phyloP scores from a whole-genome alignment of 352 stramenopile species.

The Ophiocytium majus region DNA sequence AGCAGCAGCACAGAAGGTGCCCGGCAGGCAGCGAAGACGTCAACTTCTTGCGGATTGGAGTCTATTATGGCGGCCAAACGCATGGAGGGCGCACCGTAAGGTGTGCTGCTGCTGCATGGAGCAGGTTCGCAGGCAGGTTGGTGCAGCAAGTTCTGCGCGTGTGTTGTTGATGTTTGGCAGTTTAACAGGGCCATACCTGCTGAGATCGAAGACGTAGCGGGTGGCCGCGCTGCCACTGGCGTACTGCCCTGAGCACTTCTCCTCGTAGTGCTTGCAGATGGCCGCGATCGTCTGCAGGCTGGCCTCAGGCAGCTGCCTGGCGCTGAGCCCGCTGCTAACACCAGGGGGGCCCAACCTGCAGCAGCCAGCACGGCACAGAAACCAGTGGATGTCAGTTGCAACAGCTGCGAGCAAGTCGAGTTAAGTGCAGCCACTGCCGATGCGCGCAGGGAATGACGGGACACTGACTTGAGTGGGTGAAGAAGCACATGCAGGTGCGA shows the following conservation, averaged over 20 bases:
- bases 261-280: constrained; percentile 60
- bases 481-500: too few species aligned
- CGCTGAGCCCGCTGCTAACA: constrained; percentile 43
- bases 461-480: too few species aligned
- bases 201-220: constrained; percentile 36
- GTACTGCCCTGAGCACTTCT: constrained; percentile 60
- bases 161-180: background rate
- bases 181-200: background rate
- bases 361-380: too few species aligned
- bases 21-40: too few species aligned
- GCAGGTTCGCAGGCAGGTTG: background rate
- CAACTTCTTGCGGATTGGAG: too few species aligned
- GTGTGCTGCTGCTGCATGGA: background rate
- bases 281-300: constrained; percentile 42
- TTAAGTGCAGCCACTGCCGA: too few species aligned
- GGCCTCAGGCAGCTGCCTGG: constrained; percentile 33
- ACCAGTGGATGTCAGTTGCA: too few species aligned
- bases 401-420: too few species aligned
- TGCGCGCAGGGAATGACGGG: too few species aligned
- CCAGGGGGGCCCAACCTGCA: constrained; percentile 41
- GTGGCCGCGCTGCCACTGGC: constrained; percentile 49
- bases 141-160: background rate
- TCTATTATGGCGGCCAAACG: background rate
- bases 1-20: too few species aligned
- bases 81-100: background rate